phyloP scores from a whole-genome alignment of 2,329 filamentous ascomycete species.

The Verticillium zaregamsianum region DNA sequence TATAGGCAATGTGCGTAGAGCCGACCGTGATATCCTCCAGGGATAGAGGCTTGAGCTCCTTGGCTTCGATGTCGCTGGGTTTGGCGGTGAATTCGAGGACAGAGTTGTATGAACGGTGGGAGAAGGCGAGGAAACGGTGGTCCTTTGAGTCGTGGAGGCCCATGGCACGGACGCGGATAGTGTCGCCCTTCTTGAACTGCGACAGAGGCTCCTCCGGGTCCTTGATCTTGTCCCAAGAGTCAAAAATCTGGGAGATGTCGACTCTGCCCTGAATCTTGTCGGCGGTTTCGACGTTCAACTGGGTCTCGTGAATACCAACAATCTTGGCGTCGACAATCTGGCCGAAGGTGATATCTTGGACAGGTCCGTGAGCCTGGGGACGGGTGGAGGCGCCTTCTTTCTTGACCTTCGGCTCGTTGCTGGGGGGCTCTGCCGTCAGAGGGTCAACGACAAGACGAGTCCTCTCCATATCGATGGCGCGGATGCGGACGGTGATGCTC shows the following conservation, averaged over 20 bases:
- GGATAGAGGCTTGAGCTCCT: conserved; percentile 48
- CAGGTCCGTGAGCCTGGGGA: conserved; percentile 26
- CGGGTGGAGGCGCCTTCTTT: conserved; percentile 57
- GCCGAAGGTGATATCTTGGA: conserved; percentile 72
- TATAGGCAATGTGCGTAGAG: conserved; percentile 72
- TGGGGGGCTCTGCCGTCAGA: conserved; percentile 26
- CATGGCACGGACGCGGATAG: conserved; percentile 71
- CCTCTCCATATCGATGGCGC: conserved; percentile 66
- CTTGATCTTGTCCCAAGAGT: conserved; percentile 80
- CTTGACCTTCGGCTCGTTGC: conserved; percentile 37
- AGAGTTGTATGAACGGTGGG: conserved; percentile 75
- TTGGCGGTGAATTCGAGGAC: conserved; percentile 88
- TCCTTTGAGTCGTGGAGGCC: conserved; percentile 87
- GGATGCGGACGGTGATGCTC: conserved; percentile 67
- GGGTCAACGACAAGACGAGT: conserved; percentile 61
- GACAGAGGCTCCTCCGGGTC: conserved; percentile 78
- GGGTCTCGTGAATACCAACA: conserved; percentile 81
- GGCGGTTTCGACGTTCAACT: conserved; percentile 84
- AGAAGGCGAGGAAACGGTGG: conserved; percentile 87
- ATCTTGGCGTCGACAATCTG: conserved; percentile 72
- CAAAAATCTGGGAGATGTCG: conserved; percentile 86
- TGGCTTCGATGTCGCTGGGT: conserved; percentile 55
- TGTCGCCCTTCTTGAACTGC: conserved; percentile 67
- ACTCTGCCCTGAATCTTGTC: conserved; percentile 90
- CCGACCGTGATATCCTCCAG: conserved; percentile 70